A percentile compares a stretch with the other conserved stretches of the same genome.
Conservation (phyloP, 2,329 filamentous ascomycete species). For the Teratosphaeriaceae sp. region DNA sequence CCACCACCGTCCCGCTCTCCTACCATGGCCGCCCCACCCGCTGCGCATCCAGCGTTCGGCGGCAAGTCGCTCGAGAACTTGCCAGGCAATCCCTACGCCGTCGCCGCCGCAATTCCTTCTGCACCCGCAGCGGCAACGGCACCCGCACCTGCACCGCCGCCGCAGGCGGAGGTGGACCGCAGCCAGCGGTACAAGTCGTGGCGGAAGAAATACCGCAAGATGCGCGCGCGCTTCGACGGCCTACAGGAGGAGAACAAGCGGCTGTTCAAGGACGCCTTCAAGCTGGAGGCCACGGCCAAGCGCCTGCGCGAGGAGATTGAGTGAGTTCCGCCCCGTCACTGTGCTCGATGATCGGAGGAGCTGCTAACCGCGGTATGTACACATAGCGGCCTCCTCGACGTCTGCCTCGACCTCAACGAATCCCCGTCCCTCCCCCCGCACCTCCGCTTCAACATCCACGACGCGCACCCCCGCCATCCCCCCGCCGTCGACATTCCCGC, state of each 20-base stretch:
- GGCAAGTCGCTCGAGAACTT: constrained; percentile 17
- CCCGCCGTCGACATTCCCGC: constrained; percentile 29
- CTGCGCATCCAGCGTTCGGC: constrained; percentile 13
- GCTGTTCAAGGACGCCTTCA: constrained; percentile 73
- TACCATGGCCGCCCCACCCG: constrained; percentile 19
- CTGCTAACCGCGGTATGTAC: background rate
- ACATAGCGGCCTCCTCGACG: constrained; percentile 73
- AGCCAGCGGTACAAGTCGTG: constrained; percentile 29
- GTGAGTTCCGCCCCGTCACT: constrained; percentile 50
- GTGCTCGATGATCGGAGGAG: too few relatives aligned
- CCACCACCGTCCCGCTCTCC: too few relatives aligned
- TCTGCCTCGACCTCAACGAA: constrained; percentile 85
- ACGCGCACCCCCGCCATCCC: constrained; percentile 66
- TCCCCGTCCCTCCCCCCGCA: constrained; percentile 42
- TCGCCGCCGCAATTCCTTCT: background rate
- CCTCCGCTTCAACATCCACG: constrained; percentile 56
- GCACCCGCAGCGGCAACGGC: constrained; percentile 1
- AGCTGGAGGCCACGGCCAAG: constrained; percentile 72
- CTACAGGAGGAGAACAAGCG: constrained; percentile 75
- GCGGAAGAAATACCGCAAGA: constrained; percentile 87
- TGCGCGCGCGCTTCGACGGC: constrained; percentile 71
- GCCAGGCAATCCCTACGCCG: constrained; percentile 4
- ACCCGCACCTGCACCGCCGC: background rate
- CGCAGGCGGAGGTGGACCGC: background rate
- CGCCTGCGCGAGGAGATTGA: constrained; percentile 87